Conservation (phyloP, 2,329 filamentous ascomycete species). For the Hypomyces perniciosus region DNA sequence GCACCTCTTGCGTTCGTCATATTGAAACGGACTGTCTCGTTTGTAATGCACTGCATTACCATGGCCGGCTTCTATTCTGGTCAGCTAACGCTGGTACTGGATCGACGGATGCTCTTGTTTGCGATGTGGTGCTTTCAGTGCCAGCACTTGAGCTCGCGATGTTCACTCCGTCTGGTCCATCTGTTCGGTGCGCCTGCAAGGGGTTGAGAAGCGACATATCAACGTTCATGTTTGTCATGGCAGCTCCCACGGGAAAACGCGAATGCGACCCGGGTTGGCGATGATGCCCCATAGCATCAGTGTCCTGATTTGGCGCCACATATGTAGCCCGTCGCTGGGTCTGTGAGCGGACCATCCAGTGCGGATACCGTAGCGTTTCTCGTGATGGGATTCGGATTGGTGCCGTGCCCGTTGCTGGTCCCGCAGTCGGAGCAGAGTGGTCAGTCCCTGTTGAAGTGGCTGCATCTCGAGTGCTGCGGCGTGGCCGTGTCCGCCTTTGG, state of each 20-base stretch:
- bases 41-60: background rate
- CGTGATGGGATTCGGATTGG: conserved; percentile 7
- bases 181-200: background rate
- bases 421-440: background rate
- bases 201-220: background rate
- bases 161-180: background rate
- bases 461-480: conserved; percentile 15
- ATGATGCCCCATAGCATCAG: background rate
- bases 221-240: background rate
- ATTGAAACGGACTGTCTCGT: background rate
- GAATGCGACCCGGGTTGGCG: background rate
- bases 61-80: conserved; percentile 7
- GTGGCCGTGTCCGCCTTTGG: conserved; percentile 25
- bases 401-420: background rate
- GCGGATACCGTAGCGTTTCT: background rate
- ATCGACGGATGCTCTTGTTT: background rate
- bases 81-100: background rate
- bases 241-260: background rate
- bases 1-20: too few species aligned
- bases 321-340: conserved; percentile 1
- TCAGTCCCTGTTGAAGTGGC: background rate
- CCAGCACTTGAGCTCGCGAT: background rate
- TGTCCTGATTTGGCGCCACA: background rate
- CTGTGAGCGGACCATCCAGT: conserved; percentile 1
- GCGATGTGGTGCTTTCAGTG: background rate